These are phyloP conservation scores for Komagataella ulmi DNA, from an alignment of 805 yeast genomes.

Conservation along the genomic window DNA sequence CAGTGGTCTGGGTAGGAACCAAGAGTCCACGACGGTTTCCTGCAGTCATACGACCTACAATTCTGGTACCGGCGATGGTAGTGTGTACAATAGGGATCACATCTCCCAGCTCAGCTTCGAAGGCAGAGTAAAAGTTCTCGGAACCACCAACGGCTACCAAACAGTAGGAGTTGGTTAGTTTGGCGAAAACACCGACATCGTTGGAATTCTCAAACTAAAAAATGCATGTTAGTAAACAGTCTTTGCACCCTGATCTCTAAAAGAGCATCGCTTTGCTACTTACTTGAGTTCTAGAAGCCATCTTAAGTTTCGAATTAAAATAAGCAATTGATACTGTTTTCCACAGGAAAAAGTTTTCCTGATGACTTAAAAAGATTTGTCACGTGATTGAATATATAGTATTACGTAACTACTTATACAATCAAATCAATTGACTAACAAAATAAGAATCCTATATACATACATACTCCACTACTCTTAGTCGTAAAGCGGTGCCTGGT, in stretches of 20 bases:
- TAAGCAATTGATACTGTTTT: not conserved
- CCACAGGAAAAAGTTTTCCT: not conserved
- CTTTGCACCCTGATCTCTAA: not conserved
- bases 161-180: constrained; percentile 91
- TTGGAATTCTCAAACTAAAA: constrained; percentile 63
- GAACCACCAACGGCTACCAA: constrained; percentile 96
- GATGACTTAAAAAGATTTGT: not conserved
- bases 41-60: constrained; percentile 95
- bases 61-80: constrained; percentile 96
- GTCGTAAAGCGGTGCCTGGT: constrained; percentile 6
- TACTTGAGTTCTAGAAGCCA: constrained; percentile 59
- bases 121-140: constrained; percentile 71
- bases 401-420: not conserved
- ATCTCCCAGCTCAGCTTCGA: constrained; percentile 96
- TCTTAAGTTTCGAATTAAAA: constrained; percentile 8
- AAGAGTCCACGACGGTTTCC: constrained; percentile 96
- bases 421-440: constrained; percentile 1
- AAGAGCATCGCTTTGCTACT: constrained; percentile 3
- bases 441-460: not conserved
- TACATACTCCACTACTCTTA: constrained; percentile 1
- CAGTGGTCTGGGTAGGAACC: constrained; percentile 96
- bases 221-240: constrained; percentile 3
- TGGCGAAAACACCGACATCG: constrained; percentile 90
- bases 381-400: not conserved
- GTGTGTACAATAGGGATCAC: constrained; percentile 94